Conservation (phyloP, 495 filamentous ascomycete species). For the Letharia lupina region DNA sequence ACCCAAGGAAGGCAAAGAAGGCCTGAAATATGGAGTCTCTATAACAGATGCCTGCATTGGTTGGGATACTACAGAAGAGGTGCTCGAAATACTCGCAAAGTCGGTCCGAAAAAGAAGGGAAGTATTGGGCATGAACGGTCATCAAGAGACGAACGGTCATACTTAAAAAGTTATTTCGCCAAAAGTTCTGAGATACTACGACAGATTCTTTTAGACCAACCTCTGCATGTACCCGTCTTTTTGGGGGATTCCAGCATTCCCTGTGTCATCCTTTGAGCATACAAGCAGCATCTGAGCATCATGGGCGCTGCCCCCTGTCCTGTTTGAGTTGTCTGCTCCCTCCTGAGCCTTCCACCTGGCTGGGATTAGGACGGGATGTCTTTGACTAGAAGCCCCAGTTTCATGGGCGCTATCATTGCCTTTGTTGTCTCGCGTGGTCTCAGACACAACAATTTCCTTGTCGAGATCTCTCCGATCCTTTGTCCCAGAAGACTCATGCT, state of each 20-base stretch:
- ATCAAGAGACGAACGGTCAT: conserved; percentile 25
- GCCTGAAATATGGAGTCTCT: conserved; percentile 81
- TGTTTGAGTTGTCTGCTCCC: background rate
- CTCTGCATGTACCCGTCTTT: too few species aligned
- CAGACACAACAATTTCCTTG: background rate
- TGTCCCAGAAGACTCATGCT: too few species aligned
- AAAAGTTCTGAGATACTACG: background rate
- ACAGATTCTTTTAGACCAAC: background rate
- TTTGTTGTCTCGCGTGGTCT: background rate
- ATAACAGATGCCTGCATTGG: conserved; percentile 97
- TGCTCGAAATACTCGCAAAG: conserved; percentile 78
- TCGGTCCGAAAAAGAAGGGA: conserved; percentile 69
- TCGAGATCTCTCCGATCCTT: background rate
- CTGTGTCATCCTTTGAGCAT: background rate
- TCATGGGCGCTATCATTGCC: background rate
- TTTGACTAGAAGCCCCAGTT: background rate
- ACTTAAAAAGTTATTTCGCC: background rate
- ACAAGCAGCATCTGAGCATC: background rate
- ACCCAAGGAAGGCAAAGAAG: conserved; percentile 68
- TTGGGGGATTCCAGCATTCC: background rate
- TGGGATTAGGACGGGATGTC: background rate
- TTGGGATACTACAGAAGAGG: conserved; percentile 80
- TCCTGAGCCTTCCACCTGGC: background rate
- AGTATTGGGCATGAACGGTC: conserved; percentile 33
- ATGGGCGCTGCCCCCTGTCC: background rate